Base-by-base conservation (phyloP, 345 rosid genomes). In the Noccaea caerulescens region DNA sequence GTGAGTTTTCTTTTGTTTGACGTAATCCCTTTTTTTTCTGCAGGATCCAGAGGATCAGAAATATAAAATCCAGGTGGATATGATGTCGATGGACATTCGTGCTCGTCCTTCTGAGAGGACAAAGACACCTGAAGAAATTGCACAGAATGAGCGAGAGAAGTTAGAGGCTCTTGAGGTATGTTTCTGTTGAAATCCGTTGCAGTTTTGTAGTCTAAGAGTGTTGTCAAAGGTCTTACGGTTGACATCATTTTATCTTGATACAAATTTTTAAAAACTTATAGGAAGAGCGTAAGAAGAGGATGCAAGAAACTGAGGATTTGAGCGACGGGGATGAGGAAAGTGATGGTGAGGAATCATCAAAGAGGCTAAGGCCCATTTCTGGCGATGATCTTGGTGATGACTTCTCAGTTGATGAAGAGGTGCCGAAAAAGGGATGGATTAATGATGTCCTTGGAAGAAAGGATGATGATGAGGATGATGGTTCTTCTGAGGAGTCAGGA, bases 301-400 rank as follows among this genome's bases (percentile, higher is more conserved):
- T 94, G 99, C 83, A 76, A 64, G 88, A 80, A 52, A 58, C 71
- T 59, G 91, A 85, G 76, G 94, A 85, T 39, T 73, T 87, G 10
- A 88, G 92, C 56, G 97, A 91, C 46, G 95, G 79, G 56, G 96
- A 94, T 54, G 83, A 83, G 61, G 88, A 84, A 72, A 83, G 77
- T 70, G 73, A 9, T 49, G 86, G 81, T 46, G 82, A 72, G 77
- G 56, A 77, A 34, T 72, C 75, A 25, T 25, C 58, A 58, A 79
- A 76, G 78, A 79, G 63, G 81, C 71, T 51, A 50, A 82, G 76
- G 58, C 58, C 85, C 18, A 52, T 80, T 66, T 91, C 96, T 49
- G 97, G 96, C 7, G 98, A 91, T 78, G 97, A 89, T 82, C 97
- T 88, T 66, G 96, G 97, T 66, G 98, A 89, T 81, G 89, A 93